A percentile compares a stretch with the other conserved stretches of the same genome.
Evolutionary conservation across 805 yeast species (phyloP).

Genomic region (Candida sithepensis): DNA sequence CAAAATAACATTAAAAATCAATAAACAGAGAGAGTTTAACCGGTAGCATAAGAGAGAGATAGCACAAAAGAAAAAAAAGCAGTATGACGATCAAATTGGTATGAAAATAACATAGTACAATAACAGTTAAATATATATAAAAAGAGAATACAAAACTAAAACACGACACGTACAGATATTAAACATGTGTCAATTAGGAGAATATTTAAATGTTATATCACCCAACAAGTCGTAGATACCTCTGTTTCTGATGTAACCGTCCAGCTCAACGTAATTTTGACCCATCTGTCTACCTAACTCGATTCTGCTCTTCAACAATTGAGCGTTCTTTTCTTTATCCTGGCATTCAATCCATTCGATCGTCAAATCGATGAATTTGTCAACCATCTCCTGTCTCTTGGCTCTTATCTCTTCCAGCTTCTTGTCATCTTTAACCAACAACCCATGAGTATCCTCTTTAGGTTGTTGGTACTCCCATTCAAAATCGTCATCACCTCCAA

Average conservation of each 20-base stretch:
- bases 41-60: too few species aligned
- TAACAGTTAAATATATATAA: too few species aligned
- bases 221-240: conserved; percentile 78
- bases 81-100: too few species aligned
- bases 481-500: conserved; percentile 70
- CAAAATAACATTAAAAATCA: neutral
- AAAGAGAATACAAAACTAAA: too few species aligned
- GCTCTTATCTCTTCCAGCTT: conserved; percentile 38
- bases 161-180: neutral
- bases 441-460: conserved; percentile 51
- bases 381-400: conserved; percentile 53
- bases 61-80: too few species aligned
- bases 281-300: conserved; percentile 49
- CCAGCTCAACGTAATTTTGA: conserved; percentile 63
- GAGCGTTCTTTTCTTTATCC: conserved; percentile 44
- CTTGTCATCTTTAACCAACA: conserved; percentile 41
- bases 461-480: conserved; percentile 64
- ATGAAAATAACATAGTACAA: too few species aligned
- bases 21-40: too few species aligned
- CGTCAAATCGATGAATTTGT: conserved; percentile 60
- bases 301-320: conserved; percentile 51
- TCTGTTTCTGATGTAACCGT: conserved; percentile 79
- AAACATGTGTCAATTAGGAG: too few species aligned
- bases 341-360: conserved; percentile 73
- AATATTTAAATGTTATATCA: conserved; percentile 20